A percentile compares a stretch with the other conserved stretches of the same genome.
Evolutionary conservation across 371 early-diverging fungal genomes (phyloP).

Genomic region (Chytridiales sp.): DNA sequence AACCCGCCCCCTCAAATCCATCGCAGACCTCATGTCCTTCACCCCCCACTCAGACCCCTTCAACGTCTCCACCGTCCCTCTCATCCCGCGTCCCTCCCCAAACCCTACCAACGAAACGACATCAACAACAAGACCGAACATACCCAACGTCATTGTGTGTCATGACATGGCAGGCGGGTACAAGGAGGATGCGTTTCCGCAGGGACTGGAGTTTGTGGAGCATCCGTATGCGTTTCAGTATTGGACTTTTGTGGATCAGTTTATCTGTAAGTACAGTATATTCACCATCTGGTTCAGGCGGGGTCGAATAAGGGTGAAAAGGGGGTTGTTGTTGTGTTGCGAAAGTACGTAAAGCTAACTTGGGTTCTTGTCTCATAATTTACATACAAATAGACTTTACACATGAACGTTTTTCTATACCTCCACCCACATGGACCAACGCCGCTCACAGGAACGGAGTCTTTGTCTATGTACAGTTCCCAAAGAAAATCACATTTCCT

Average conservation of each 20-base stretch:
- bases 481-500: neutral
- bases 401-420: conserved; percentile 59
- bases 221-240: conserved; percentile 34
- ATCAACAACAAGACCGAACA: too few species aligned
- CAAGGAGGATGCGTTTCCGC: conserved; percentile 50
- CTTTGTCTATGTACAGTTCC: conserved; percentile 18
- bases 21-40: too few species aligned
- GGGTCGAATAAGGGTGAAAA: too few species aligned
- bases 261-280: conserved; percentile 39
- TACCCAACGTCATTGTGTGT: conserved; percentile 50
- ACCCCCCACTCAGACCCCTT: conserved; percentile 7
- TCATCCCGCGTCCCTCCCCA: neutral
- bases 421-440: conserved; percentile 64
- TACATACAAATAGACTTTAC: too few species aligned
- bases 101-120: too few species aligned
- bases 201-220: conserved; percentile 13
- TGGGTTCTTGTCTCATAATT: too few species aligned
- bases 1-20: too few species aligned
- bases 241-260: conserved; percentile 62
- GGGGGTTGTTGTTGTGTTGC: neutral
- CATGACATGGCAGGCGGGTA: conserved; percentile 72
- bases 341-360: conserved; percentile 22
- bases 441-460: conserved; percentile 65
- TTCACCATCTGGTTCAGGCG: too few species aligned
- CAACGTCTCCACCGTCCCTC: conserved; percentile 14